These are phyloP conservation scores for Glebionis coronaria DNA, from an alignment of 129 eudicot genomes.

Conservation along the genomic window DNA sequence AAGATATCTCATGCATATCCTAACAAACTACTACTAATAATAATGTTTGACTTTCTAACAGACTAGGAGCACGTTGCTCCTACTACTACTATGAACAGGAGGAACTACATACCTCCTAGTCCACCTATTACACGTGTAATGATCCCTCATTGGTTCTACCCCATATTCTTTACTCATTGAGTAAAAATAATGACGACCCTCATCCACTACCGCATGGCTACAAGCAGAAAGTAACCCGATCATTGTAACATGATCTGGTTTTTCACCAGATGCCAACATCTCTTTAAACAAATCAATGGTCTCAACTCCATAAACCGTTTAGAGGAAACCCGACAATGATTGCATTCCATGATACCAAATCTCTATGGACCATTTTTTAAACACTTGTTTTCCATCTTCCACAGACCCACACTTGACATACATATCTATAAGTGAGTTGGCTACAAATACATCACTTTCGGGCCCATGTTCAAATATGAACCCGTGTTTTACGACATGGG, in stretches of 20 bases:
- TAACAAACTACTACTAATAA: no score
- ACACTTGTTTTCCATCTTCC: conserved; percentile 23
- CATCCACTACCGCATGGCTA: conserved; percentile 36
- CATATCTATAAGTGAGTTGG: conserved; percentile 33
- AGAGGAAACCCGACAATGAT: no score
- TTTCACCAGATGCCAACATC: conserved; percentile 20
- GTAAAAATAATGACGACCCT: conserved; percentile 30
- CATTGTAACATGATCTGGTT: conserved; percentile 45
- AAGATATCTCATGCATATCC: no score
- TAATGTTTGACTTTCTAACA: no score
- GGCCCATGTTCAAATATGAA: conserved; percentile 35
- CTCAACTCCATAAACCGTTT: conserved; percentile 23
- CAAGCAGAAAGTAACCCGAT: conserved; percentile 43
- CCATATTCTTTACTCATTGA: conserved; percentile 30
- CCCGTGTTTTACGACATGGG: conserved; percentile 42
- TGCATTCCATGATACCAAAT: no score
- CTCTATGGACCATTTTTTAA: conserved; percentile 26
- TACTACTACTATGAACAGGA: no score
- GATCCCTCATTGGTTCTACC: conserved; percentile 23
- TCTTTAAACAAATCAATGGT: conserved; percentile 25
- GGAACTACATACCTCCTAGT: no score
- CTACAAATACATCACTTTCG: conserved; percentile 40
- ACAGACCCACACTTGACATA: no score
- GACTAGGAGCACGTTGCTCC: no score
- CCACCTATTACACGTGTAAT: no score